Conservation (phyloP, 177 flowering plant species). For the Vitis hybrid region DNA sequence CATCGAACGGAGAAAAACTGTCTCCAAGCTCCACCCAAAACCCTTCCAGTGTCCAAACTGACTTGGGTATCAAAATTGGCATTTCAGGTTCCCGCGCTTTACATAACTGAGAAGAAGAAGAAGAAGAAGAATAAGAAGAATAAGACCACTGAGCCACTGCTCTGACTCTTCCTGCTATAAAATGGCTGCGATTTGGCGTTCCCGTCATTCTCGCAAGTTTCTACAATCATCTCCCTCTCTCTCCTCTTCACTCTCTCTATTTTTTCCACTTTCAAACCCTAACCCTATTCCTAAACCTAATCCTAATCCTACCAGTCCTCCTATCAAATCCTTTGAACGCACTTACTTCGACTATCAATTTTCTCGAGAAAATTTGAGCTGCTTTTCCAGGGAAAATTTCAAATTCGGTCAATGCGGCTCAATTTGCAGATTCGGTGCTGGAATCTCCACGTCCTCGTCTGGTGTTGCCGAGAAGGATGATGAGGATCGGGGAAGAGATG, state of each 20-base stretch:
- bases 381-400: conserved; percentile 1
- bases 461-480: conserved; percentile 5
- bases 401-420: background rate
- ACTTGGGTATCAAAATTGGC: too few relatives aligned
- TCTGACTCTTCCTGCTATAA: background rate
- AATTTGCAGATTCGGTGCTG: conserved; percentile 9
- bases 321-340: too few relatives aligned
- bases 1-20: too few relatives aligned
- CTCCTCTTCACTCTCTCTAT: conserved; percentile 13
- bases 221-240: conserved; percentile 10
- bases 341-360: background rate
- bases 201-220: conserved; percentile 32
- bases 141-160: too few relatives aligned
- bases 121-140: too few relatives aligned
- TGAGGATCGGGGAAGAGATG: too few relatives aligned
- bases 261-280: conserved; percentile 12
- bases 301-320: background rate
- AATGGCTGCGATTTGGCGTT: conserved; percentile 38
- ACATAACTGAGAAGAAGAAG: too few relatives aligned
- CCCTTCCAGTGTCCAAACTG: too few relatives aligned
- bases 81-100: too few relatives aligned
- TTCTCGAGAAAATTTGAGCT: background rate
- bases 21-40: too few relatives aligned
- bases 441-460: conserved; percentile 31
- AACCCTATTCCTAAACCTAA: background rate